Percentiles rank a stretch among this genome's conserved stretches.
These are phyloP conservation scores for Rhododendron kiyosumense DNA, from an alignment of 148 eudicot genomes.

Conservation along the genomic window DNA sequence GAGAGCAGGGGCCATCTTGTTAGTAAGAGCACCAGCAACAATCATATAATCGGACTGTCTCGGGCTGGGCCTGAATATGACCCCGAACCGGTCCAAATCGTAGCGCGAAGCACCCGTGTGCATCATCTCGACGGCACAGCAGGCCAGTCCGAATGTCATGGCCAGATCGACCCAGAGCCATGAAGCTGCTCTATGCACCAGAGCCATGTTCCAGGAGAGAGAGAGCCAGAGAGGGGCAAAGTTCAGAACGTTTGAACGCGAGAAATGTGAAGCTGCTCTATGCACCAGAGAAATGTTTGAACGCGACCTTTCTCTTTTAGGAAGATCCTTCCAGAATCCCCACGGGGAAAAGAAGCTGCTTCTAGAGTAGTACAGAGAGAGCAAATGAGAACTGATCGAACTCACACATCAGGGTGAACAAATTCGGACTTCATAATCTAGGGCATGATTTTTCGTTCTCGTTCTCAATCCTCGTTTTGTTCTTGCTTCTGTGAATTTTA, in stretches of 20 bases:
- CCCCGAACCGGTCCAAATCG: slow-evolving; percentile 79
- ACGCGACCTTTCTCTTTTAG: neutral
- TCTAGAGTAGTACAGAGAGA: neutral
- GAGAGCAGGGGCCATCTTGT: slow-evolving; percentile 27
- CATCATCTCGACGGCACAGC: slow-evolving; percentile 99
- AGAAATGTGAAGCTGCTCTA: no score
- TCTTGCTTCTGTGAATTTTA: no score
- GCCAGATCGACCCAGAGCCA: slow-evolving; percentile 97
- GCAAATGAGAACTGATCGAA: neutral
- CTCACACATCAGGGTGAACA: neutral
- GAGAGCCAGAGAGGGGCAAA: neutral
- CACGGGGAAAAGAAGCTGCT: neutral
- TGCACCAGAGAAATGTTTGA: neutral
- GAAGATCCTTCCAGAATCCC: neutral
- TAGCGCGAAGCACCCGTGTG: slow-evolving; percentile 63
- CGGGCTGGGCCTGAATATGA: slow-evolving; percentile 86
- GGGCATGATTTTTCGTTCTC: no score
- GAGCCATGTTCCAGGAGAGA: slow-evolving; percentile 32
- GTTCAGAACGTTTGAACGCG: no score
- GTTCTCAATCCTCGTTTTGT: no score
- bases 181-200: slow-evolving; percentile 34
- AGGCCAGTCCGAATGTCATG: slow-evolving; percentile 70
- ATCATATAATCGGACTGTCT: slow-evolving; percentile 96
- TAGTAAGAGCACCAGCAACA: slow-evolving; percentile 60
- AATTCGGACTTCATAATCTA: no score